Percentiles rank a stretch among this genome's conserved stretches.
These are phyloP conservation scores for Carex kokanica DNA, from an alignment of 176 grass and related monocot species.

Conservation along the genomic window DNA sequence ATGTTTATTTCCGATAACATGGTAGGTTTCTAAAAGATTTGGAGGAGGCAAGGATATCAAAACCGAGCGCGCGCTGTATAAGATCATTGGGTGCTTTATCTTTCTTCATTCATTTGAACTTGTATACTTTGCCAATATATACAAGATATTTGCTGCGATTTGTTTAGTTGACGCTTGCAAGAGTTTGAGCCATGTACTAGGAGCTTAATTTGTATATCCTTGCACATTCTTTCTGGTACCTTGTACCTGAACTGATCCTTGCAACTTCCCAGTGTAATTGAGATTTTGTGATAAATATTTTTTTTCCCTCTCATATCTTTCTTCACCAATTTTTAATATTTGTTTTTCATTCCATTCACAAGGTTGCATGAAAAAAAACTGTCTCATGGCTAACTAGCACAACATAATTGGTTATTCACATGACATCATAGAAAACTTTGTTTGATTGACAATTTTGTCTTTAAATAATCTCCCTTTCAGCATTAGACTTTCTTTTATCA, in stretches of 20 bases:
- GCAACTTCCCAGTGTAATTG: not conserved
- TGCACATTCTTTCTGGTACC: slow-evolving; percentile 7
- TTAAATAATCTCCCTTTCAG: too few species aligned
- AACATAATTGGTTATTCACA: too few species aligned
- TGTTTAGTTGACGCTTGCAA: not conserved
- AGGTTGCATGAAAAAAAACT: not conserved
- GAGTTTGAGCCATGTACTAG: not conserved
- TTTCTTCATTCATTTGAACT: slow-evolving; percentile 5
- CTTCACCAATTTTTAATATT: not conserved
- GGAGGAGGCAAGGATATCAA: slow-evolving; percentile 79
- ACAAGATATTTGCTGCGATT: slow-evolving; percentile 7
- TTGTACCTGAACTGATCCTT: not conserved
- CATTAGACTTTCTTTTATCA: too few species aligned
- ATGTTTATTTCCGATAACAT: not conserved
- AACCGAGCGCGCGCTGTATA: slow-evolving; percentile 43
- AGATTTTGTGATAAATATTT: not conserved
- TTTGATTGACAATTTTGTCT: too few species aligned
- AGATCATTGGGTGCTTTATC: slow-evolving; percentile 11
- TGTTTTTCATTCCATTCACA: not conserved
- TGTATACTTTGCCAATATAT: not conserved
- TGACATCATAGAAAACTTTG: too few species aligned
- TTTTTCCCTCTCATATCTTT: not conserved
- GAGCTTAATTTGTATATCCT: slow-evolving; percentile 20
- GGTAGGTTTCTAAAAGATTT: slow-evolving; percentile 91
- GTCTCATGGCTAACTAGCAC: not conserved